Evolutionary conservation across 805 yeast genomes (phyloP), one percentile per base, ranked within the genome.

Genomic region (Starmerella riodocensis): DNA sequence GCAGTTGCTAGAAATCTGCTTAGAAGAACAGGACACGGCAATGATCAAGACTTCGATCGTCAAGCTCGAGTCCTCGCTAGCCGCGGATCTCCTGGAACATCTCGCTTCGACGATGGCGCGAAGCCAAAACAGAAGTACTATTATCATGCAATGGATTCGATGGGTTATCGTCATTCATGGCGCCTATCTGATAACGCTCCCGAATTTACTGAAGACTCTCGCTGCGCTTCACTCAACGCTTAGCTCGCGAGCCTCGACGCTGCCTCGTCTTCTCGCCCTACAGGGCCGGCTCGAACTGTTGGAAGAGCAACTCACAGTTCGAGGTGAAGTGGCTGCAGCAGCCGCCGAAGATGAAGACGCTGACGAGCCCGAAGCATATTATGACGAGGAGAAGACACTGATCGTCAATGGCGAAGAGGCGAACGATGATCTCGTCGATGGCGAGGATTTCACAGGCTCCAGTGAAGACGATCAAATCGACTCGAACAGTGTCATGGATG

Each of bases 251-350:
- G 65, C 71, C 57, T 69, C 69, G 45, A 66, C 68, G 19, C 60
- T 88, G 46, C 79, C 86, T 7, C 69, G 73, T 29, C 64, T 88
- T 37, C 61, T 86, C 20, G 75, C 91, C 1, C 67, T 88, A 23
- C 93, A 86, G 57, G 98, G 98, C 34, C 73, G 91, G 47, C 64
- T 88, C 34, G 80, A 78, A 52, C 67, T 88, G 57, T 66, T 88
- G 31, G 71, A 71, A 47, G 71, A 84, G 3, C 97, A 88, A 60
- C 67, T 83, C 9, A 69, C 71, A 41, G 62, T 88, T 48, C 74
- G 96, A 53, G 58, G 60, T 28, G 76, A 70, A 32, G 61, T 70
- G 29, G 33, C 36, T 21, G 52, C 55, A 63, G 45, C 37, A 2
- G 40, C 49, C 63, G 41, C 53, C 58, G 48, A 45, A 22, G 46